Percentiles rank a stretch among this genome's conserved stretches.
Evolutionary conservation across 2,329 filamentous ascomycete genomes (phyloP).

Genomic region (Beauveria australis): DNA sequence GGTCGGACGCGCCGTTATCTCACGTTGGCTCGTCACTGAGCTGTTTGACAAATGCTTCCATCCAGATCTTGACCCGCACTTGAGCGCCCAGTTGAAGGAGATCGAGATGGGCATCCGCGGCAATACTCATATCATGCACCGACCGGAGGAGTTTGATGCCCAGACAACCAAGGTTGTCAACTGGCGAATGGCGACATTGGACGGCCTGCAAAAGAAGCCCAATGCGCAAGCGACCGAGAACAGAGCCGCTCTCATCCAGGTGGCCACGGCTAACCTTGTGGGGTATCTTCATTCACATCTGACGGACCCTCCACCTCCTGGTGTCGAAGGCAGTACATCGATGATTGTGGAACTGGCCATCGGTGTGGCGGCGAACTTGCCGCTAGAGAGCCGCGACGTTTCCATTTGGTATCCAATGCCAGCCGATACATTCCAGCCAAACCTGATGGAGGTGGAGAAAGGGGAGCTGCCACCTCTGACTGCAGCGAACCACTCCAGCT

Average conservation of each 20-base stretch:
- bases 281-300: constrained; percentile 66
- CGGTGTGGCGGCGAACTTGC: constrained; percentile 76
- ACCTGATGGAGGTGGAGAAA: constrained; percentile 85
- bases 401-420: constrained; percentile 79
- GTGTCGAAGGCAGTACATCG: constrained; percentile 77
- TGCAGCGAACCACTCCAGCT: constrained; percentile 30
- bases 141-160: constrained; percentile 82
- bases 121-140: constrained; percentile 64
- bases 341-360: constrained; percentile 93
- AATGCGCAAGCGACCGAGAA: constrained; percentile 56
- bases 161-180: constrained; percentile 79
- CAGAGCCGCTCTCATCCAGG: constrained; percentile 59
- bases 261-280: constrained; percentile 60
- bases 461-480: constrained; percentile 53
- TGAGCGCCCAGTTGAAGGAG: constrained; percentile 72
- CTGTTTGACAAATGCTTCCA: constrained; percentile 92
- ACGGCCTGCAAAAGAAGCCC: constrained; percentile 71
- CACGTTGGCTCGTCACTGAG: constrained; percentile 82
- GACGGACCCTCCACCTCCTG: constrained; percentile 65
- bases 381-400: constrained; percentile 85
- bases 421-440: constrained; percentile 58
- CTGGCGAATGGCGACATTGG: constrained; percentile 89
- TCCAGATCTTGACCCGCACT: constrained; percentile 66
- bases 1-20: constrained; percentile 80
- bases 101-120: constrained; percentile 83